Conservation (phyloP, 345 rosid species). For the Angophora floribunda region DNA sequence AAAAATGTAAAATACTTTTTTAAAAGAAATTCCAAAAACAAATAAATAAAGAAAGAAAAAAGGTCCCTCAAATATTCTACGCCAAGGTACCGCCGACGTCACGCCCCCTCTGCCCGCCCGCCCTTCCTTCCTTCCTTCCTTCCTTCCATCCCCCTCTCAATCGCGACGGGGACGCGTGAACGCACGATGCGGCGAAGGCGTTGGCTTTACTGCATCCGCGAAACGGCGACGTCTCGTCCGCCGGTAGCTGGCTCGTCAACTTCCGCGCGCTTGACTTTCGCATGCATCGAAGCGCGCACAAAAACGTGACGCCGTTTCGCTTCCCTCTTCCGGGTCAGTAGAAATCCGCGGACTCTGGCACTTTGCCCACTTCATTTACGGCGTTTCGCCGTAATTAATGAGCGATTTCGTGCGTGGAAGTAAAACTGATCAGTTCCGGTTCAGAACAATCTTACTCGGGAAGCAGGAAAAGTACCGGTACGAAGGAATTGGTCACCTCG, state of each 20-base stretch:
- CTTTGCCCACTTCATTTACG: neutral
- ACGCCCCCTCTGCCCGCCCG: neutral
- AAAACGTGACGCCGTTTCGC: neutral
- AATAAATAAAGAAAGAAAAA: neutral
- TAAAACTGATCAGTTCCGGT: neutral
- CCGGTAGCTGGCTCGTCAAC: neutral
- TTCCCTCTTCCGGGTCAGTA: neutral
- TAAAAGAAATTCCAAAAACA: neutral
- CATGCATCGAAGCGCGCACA: neutral
- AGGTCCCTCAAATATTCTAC: neutral
- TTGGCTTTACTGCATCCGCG: neutral
- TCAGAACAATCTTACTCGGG: no score
- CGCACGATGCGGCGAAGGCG: neutral
- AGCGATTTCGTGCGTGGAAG: neutral
- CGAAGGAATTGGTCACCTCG: neutral
- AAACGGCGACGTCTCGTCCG: neutral
- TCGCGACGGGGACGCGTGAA: neutral
- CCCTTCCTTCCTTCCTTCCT: neutral
- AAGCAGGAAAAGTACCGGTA: no score
- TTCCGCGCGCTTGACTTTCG: neutral
- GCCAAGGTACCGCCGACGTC: neutral
- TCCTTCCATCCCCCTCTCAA: neutral
- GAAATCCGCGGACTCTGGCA: accelerated
- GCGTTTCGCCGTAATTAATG: neutral
- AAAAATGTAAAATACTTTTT: neutral